Conservation (phyloP, 1,284 basidiomycete genomes). For the Gastroboletus turbinatus region DNA sequence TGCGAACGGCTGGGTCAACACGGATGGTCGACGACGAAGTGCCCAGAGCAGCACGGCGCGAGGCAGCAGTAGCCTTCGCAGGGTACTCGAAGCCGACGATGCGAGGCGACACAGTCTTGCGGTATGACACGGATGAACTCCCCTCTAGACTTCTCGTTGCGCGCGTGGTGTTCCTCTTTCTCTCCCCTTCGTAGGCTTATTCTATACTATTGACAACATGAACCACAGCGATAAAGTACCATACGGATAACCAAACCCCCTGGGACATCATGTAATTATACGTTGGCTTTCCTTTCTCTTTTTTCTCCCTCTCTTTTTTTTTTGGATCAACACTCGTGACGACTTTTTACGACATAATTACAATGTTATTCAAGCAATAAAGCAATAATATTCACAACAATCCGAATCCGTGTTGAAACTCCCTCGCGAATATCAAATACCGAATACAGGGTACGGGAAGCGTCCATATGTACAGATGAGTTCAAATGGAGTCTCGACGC, state of each 20-base stretch:
- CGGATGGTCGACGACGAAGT: constrained; percentile 56
- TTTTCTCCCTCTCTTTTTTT: background rate
- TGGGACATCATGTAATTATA: constrained; percentile 32
- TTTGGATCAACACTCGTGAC: constrained; percentile 14
- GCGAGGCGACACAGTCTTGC: constrained; percentile 35
- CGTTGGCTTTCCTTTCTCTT: background rate
- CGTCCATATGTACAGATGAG: background rate
- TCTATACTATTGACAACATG: constrained; percentile 36
- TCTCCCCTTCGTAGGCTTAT: constrained; percentile 32
- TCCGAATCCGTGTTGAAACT: background rate
- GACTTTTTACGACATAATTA: constrained; percentile 31
- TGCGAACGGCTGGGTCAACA: constrained; percentile 47
- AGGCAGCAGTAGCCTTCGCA: constrained; percentile 29
- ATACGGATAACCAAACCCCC: constrained; percentile 20
- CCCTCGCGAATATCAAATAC: background rate
- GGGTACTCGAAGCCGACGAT: constrained; percentile 34
- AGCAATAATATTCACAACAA: constrained; percentile 17
- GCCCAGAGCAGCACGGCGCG: constrained; percentile 22
- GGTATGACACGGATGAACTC: constrained; percentile 21
- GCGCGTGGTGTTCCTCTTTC: background rate
- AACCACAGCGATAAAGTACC: constrained; percentile 18
- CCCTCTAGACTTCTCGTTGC: background rate
- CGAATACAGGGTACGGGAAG: background rate
- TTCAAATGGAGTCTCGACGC: background rate
- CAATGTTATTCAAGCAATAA: constrained; percentile 19